Base-by-base conservation (phyloP, 176 grass and related monocot species). In the Triticum urartu region DNA sequence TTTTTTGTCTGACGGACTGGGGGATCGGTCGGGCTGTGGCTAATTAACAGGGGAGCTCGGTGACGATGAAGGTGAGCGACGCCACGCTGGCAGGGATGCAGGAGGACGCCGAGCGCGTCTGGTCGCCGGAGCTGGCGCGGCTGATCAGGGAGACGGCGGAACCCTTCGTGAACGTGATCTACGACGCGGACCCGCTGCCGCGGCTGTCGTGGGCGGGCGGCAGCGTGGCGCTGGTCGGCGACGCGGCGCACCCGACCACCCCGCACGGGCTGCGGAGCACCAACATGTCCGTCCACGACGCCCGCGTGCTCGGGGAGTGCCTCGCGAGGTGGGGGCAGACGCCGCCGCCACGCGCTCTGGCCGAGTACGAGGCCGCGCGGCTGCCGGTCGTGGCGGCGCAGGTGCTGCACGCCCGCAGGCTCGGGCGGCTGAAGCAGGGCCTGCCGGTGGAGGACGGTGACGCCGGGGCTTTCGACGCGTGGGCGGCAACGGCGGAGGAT, bases 161-260 rank as follows among this genome's bases (percentile, higher is more conserved):
- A 63, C 96, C 96, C 77, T 98, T 95, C 84, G 73, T 95, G 71
- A 98, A 95, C 75, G 85, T 92, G 61, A 94, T 98, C 68, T 95
- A 92, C 45, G 96, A 98, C 61, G 88, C 86, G 6, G 90, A 95
- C 17, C 90, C 89, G 64, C 85, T 83, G 18, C 92, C 84, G 7
- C 38, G 62, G 73, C 63, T 95, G 36, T 85, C 89, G 34, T 95
- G 90, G 90, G 81, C 83, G 22, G 78, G 30, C 20, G 88, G 88
- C 45, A 87, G 88, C 74, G 90, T 94, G 33, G 92, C 33, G 25
- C 74, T 95, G 0, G 82, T 89, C 22, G 96, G 96, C 54, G 96
- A 98, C 62, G 96, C 96, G 15, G 93, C 93, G 25, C 96, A 98
- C 70, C 93, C 96, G 38, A 98, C 96, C 54, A 98, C 93, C 9